Base-by-base conservation (phyloP, 352 stramenopile genomes). In the Pythium grandisporangium region DNA sequence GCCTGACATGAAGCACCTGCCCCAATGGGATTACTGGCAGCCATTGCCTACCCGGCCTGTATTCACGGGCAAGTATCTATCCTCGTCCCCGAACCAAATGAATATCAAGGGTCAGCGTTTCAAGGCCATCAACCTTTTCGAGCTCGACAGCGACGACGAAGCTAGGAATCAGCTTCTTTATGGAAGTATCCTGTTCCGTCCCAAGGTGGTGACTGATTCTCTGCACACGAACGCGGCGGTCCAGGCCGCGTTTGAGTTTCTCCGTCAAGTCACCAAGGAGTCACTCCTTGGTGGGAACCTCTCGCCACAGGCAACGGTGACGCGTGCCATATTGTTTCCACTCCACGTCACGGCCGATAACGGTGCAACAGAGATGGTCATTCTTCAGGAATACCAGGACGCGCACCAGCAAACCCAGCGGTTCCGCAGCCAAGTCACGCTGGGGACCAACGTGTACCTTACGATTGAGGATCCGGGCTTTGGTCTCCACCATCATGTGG, bases 371-470 rank as follows among this genome's bases (percentile, higher is more conserved):
- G 61, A 85, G 35, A 84, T 83, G 53, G 55, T 58, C n/a, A 65
- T 90, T 22, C n/a, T 86, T 4, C 74, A 87, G 20, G 55, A 72
- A 17, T 78, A 63, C 24, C 30, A 30, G 13, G 70, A 62, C 16
- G 17, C 43, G 14, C 51, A 64, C 14, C 55, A 58, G 23, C 37
- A 63, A 27, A 58, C 37, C 21, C 58, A 61, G 24, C 54, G 43
- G 32, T 88, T 90, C 47, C 63, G 60, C 30, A 84, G 70, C 41
- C 67, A 75, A 32, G 74, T 92, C 37, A 81, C 71, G 25, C 63
- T 87, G 25, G 79, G 79, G 7, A 51, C 66, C 39, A 86, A 87
- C 49, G 77, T 72, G 25, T 71, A 78, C 57, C 47, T 92, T 45
- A 84, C 63, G 37, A 51, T 92, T 24, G 59, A 78, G 17, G 79